These are phyloP conservation scores for Blumeria hordei DNA, from an alignment of 2,329 filamentous ascomycete genomes.

Conservation along the genomic window DNA sequence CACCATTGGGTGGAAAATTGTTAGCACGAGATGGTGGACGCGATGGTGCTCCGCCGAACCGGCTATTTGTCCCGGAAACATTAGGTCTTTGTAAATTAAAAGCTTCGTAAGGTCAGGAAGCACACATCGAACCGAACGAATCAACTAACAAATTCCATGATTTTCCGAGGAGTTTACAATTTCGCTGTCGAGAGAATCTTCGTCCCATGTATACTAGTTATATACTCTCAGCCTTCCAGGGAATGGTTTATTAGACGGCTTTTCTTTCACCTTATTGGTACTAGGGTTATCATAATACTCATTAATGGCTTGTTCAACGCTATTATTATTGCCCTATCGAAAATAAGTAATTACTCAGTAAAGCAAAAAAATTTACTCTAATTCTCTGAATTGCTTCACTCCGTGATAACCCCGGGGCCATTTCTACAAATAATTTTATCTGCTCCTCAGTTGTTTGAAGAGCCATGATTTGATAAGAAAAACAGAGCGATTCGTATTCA, in stretches of 20 bases:
- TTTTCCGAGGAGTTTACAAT: conserved; percentile 25
- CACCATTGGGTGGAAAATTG: conserved; percentile 30
- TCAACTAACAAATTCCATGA: conserved; percentile 21
- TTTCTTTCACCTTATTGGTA: conserved; percentile 13
- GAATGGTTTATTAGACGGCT: no score
- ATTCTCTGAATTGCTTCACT: conserved; percentile 10
- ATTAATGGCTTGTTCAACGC: conserved; percentile 23
- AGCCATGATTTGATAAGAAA: neutral
- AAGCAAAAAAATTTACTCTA: conserved; percentile 6
- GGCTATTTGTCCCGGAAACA: conserved; percentile 18
- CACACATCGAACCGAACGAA: neutral
- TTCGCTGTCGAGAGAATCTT: conserved; percentile 26
- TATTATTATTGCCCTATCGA: conserved; percentile 20
- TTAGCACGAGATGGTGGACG: conserved; percentile 35
- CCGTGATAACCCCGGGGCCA: conserved; percentile 5
- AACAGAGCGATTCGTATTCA: neutral
- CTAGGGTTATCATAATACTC: conserved; percentile 27
- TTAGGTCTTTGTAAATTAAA: conserved; percentile 32
- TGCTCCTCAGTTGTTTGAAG: neutral
- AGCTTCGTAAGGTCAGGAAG: conserved; percentile 16
- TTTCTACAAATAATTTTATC: neutral
- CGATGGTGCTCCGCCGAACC: conserved; percentile 19
- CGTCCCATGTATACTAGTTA: conserved; percentile 28
- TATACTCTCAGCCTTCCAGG: conserved; percentile 1
- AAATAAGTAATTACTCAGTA: conserved; percentile 5